phyloP scores from a whole-genome alignment of 768 basidiomycete genomes.

The Lepiota venenata region DNA sequence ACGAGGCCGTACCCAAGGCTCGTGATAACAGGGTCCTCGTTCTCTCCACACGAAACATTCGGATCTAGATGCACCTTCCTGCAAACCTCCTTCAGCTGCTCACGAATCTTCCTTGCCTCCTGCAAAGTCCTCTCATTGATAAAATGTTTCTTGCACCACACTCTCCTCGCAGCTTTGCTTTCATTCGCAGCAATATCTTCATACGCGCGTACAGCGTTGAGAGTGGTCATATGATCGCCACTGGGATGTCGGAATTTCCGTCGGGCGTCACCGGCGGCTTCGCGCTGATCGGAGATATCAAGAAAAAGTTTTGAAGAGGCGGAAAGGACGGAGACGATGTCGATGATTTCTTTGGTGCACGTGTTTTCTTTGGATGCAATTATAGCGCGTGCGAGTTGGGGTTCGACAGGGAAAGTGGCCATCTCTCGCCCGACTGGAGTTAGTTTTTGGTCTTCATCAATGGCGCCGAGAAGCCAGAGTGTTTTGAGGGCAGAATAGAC shows the following conservation, averaged over 20 bases:
- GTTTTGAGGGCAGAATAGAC: conserved; percentile 64
- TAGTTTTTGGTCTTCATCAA: conserved; percentile 61
- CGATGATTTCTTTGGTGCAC: conserved; percentile 77
- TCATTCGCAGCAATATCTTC: conserved; percentile 57
- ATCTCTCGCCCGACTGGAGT: conserved; percentile 79
- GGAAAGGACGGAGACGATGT: conserved; percentile 82
- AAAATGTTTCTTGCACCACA: conserved; percentile 85
- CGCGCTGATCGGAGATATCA: conserved; percentile 72
- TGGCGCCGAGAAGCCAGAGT: conserved; percentile 77
- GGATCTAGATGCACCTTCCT: conserved; percentile 58
- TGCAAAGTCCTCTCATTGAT: conserved; percentile 78
- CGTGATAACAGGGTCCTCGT: conserved; percentile 64
- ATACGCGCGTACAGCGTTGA: conserved; percentile 84
- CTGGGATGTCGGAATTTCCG: conserved; percentile 76
- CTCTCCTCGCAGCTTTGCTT: conserved; percentile 44
- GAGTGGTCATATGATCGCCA: conserved; percentile 89
- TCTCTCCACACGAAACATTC: conserved; percentile 53
- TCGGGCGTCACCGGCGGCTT: conserved; percentile 65
- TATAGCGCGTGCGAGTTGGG: conserved; percentile 72
- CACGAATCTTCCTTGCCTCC: conserved; percentile 75
- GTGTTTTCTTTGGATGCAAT: conserved; percentile 71
- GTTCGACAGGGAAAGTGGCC: conserved; percentile 93
- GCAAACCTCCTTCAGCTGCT: conserved; percentile 73
- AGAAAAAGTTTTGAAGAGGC: conserved; percentile 80
- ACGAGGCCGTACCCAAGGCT: conserved; percentile 75